Conservation (phyloP, 2,329 filamentous ascomycete genomes). For the Amauroascus verrucosus region DNA sequence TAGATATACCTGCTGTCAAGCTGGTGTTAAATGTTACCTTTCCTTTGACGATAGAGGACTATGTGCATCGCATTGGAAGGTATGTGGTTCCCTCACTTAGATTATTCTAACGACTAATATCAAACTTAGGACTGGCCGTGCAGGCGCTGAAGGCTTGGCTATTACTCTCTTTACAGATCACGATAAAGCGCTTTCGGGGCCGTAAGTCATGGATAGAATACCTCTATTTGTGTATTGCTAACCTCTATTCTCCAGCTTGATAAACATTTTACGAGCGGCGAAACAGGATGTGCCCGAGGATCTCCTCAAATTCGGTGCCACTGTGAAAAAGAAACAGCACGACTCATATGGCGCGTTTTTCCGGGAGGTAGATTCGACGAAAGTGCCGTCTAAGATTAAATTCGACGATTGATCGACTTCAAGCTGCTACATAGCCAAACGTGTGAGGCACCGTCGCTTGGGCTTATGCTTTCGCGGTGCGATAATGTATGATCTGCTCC, state of each 20-base stretch:
- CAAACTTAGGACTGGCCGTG: slow-evolving; percentile 66
- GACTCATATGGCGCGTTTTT: slow-evolving; percentile 91
- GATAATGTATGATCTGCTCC: neutral
- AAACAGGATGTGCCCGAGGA: slow-evolving; percentile 84
- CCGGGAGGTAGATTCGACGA: slow-evolving; percentile 75
- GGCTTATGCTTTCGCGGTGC: slow-evolving; percentile 18
- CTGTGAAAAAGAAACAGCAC: slow-evolving; percentile 98
- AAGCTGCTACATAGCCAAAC: no score
- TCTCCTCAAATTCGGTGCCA: slow-evolving; percentile 89
- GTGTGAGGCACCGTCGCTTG: neutral
- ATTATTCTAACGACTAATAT: no score
- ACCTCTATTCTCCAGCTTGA: slow-evolving; percentile 48
- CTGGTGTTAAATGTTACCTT: slow-evolving; percentile 92
- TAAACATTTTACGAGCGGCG: slow-evolving; percentile 91
- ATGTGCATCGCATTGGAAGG: slow-evolving; percentile 86
- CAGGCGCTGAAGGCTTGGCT: slow-evolving; percentile 76
- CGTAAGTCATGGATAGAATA: slow-evolving; percentile 44
- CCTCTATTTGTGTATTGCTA: neutral
- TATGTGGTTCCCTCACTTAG: slow-evolving; percentile 18
- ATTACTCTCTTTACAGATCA: slow-evolving; percentile 93
- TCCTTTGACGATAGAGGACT: slow-evolving; percentile 90
- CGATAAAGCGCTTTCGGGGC: slow-evolving; percentile 84
- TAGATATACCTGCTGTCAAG: slow-evolving; percentile 94
- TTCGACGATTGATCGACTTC: slow-evolving; percentile 56
- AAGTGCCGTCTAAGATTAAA: slow-evolving; percentile 82